Percentiles rank a stretch among this genome's conserved stretches.
Evolutionary conservation across 192 early-diverging fungal genomes (phyloP).

Genomic region (Cladochytrium replicatum): DNA sequence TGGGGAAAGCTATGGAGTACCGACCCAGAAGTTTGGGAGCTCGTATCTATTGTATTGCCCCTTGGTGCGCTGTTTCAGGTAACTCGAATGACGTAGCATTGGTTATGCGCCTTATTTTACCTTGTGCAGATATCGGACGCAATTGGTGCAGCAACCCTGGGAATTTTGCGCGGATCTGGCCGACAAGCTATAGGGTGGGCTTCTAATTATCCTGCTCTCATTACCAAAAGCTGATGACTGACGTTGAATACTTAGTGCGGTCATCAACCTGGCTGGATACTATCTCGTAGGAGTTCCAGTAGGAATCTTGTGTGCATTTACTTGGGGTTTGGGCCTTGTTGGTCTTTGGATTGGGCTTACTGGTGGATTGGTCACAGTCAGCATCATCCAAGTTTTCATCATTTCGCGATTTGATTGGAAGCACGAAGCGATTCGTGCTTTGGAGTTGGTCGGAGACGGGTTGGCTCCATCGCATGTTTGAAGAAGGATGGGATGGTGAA

Average conservation of each 20-base stretch:
- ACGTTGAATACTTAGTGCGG: too few species aligned
- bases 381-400: constrained; percentile 20
- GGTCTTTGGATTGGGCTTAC: constrained; percentile 40
- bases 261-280: too few species aligned
- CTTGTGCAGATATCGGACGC: constrained; percentile 41
- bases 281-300: constrained; percentile 63
- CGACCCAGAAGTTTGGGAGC: constrained; percentile 54
- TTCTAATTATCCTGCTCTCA: too few species aligned
- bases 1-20: constrained; percentile 60
- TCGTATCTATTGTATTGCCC: constrained; percentile 68
- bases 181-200: constrained; percentile 60
- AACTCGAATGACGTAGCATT: too few species aligned
- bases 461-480: too few species aligned
- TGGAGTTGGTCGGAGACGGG: not conserved
- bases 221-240: too few species aligned
- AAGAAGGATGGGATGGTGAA: too few species aligned
- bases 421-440: not conserved
- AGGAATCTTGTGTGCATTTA: constrained; percentile 32
- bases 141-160: constrained; percentile 34
- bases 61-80: constrained; percentile 64
- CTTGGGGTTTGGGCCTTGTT: constrained; percentile 11
- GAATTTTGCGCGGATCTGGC: constrained; percentile 66
- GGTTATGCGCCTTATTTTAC: too few species aligned
- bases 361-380: constrained; percentile 37
- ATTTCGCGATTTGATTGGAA: constrained; percentile 24